Conservation (phyloP, 1,284 basidiomycete genomes). For the Trichosporon sp. region DNA sequence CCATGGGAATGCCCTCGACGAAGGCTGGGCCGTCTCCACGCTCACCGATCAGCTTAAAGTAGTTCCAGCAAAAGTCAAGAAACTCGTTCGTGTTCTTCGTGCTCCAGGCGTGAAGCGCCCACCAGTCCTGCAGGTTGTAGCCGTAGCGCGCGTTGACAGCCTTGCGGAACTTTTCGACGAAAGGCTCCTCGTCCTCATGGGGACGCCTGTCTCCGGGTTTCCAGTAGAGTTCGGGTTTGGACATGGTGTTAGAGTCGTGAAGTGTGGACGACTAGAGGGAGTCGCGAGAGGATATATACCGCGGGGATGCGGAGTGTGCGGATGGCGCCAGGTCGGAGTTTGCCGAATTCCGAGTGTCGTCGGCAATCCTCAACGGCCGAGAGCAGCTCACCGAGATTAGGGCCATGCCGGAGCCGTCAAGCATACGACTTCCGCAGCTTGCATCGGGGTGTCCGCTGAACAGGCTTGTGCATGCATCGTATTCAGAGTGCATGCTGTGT, state of each 20-base stretch:
- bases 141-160: slow-evolving; percentile 31
- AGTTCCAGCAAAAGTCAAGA: slow-evolving; percentile 30
- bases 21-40: slow-evolving; percentile 31
- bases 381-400: slow-evolving; percentile 9
- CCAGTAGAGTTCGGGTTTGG: slow-evolving; percentile 32
- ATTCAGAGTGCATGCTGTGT: background rate
- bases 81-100: slow-evolving; percentile 28
- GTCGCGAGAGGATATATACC: background rate
- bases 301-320: background rate
- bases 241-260: background rate
- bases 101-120: slow-evolving; percentile 33
- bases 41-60: slow-evolving; percentile 31
- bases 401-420: background rate
- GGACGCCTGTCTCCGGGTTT: slow-evolving; percentile 31
- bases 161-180: slow-evolving; percentile 30
- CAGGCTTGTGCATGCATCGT: background rate
- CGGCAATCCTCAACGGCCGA: slow-evolving; percentile 9
- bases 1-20: slow-evolving; percentile 32
- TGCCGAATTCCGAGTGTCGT: slow-evolving; percentile 10
- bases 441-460: background rate
- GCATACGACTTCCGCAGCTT: background rate
- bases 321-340: background rate
- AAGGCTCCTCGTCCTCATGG: slow-evolving; percentile 31
- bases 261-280: background rate
- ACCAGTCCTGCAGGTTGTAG: slow-evolving; percentile 29